Base-by-base conservation (phyloP, 2,329 filamentous ascomycete genomes). In the Penicillium fuscoglaucum region DNA sequence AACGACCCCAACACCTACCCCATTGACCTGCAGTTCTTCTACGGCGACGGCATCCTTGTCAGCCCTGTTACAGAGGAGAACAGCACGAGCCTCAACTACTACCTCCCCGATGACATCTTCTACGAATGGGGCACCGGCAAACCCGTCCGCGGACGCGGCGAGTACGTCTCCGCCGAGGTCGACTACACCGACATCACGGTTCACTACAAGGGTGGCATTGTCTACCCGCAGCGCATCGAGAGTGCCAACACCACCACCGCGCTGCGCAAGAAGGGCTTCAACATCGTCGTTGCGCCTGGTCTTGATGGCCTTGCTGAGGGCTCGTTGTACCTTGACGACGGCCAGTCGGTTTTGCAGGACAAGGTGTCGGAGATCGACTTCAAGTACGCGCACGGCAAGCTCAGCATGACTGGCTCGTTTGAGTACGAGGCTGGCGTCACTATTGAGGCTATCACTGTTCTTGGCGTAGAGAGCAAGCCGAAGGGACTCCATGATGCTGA, bases 251-350 rank as follows among this genome's bases (percentile, higher is more conserved):
- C 78, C 70, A 92, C 72, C 69, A 85, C 68, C 72, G 88, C 78
- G 17, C 74, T 86, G 29, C 78, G 83, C 46, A 80, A 84, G 66
- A 79, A 89, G 68, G 79, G 86, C 64, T 93, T 93, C 76, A 82
- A 87, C 68, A 77, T 95, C 49, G 68, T 93, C 41, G 81, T 95
- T 41, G 87, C 90, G 0, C 81, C 89, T 0, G 85, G 83, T 4
- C 68, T 72, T 0, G 77, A 88, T 55, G 89, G 87, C 4, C 83
- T 76, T 8, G 90, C 90, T 0, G 72, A 70, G 1, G 90, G 90
- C 0, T 78, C 80, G 50, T 77, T 95, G 52, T 93, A 93, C 70
- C 76, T 93, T 4, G 90, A 95, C 63, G 90, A 95, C 60, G 90
- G 90, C 5, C 84, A 86, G 57, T 86, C 82, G 39, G 66, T 92